phyloP scores from a whole-genome alignment of 441 rosid species.

The Heliophila coronopifolia region DNA sequence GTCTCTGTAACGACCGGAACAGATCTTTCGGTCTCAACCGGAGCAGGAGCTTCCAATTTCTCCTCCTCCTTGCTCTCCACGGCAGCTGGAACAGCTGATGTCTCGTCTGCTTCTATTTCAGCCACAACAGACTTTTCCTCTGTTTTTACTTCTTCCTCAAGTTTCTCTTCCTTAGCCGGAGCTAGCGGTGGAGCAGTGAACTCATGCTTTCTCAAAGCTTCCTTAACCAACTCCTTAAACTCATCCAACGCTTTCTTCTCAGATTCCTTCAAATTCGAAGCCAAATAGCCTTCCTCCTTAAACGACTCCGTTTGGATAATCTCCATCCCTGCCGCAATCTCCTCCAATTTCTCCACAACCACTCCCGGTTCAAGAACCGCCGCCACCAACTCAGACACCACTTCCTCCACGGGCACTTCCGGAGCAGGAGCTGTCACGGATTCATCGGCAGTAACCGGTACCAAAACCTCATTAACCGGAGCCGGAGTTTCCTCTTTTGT shows the following conservation, averaged over 20 bases:
- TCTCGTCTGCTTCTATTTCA: conserved; percentile 21
- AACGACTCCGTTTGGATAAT: conserved; percentile 46
- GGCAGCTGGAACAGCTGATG: conserved; percentile 1
- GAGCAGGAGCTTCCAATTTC: background rate
- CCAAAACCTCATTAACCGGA: conserved; percentile 26
- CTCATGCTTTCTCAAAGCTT: conserved; percentile 65
- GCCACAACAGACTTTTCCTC: conserved; percentile 4
- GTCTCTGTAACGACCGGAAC: background rate
- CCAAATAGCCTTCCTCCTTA: conserved; percentile 70
- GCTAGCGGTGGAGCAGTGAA: conserved; percentile 44
- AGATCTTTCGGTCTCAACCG: conserved; percentile 9
- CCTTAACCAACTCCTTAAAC: conserved; percentile 52
- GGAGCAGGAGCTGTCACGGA: conserved; percentile 28
- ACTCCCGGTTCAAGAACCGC: conserved; percentile 20
- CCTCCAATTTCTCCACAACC: conserved; percentile 12
- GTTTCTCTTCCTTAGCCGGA: conserved; percentile 24
- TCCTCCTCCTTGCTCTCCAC: conserved; percentile 17
- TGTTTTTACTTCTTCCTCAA: conserved; percentile 22
- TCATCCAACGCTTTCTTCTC: conserved; percentile 70
- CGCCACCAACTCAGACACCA: conserved; percentile 19
- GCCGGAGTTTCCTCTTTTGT: conserved; percentile 24
- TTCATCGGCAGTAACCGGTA: conserved; percentile 25
- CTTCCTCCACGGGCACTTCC: conserved; percentile 5
- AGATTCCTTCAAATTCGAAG: conserved; percentile 49
- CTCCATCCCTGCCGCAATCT: conserved; percentile 18